These are phyloP conservation scores for Amanita inopinata DNA, from an alignment of 768 basidiomycete species.

Conservation along the genomic window DNA sequence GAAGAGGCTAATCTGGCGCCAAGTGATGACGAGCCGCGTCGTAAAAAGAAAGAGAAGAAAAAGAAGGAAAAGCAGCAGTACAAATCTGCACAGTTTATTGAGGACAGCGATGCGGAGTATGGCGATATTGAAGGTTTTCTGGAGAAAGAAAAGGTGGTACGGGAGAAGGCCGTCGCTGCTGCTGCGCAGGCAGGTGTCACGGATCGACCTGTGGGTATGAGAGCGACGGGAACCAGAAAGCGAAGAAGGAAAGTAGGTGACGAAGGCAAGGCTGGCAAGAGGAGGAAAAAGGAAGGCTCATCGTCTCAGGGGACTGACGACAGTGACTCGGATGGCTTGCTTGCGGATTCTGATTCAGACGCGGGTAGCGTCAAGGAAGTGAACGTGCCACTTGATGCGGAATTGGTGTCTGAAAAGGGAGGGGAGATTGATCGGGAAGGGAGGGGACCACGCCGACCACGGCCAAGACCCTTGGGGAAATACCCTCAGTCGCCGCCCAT, in stretches of 20 bases:
- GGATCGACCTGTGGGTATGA: conserved; percentile 41
- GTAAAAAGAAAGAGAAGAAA: conserved; percentile 58
- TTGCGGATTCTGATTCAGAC: conserved; percentile 15
- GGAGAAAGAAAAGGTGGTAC: conserved; percentile 54
- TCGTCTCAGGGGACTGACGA: conserved; percentile 14
- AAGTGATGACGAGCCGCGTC: conserved; percentile 27
- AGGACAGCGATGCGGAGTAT: conserved; percentile 81
- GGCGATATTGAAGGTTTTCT: conserved; percentile 79
- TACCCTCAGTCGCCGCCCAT: conserved; percentile 1
- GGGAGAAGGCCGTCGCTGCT: conserved; percentile 41
- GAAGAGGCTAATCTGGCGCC: conserved; percentile 27
- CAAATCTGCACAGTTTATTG: conserved; percentile 87
- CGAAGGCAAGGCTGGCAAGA: conserved; percentile 20
- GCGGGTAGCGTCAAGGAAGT: conserved; percentile 16
- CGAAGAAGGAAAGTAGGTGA: conserved; percentile 31
- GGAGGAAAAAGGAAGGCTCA: conserved; percentile 21
- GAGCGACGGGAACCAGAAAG: conserved; percentile 40
- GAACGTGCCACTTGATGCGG: conserved; percentile 4
- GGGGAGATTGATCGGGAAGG: conserved; percentile 6
- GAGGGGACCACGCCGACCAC: conserved; percentile 24
- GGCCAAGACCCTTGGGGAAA: conserved; percentile 24
- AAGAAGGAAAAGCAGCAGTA: conserved; percentile 50
- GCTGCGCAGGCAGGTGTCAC: conserved; percentile 31
- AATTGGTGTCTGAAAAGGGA: too few relatives aligned
- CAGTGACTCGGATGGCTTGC: conserved; percentile 13